Base-by-base conservation (phyloP, 306 rosid species). In the Cercis canadensis region DNA sequence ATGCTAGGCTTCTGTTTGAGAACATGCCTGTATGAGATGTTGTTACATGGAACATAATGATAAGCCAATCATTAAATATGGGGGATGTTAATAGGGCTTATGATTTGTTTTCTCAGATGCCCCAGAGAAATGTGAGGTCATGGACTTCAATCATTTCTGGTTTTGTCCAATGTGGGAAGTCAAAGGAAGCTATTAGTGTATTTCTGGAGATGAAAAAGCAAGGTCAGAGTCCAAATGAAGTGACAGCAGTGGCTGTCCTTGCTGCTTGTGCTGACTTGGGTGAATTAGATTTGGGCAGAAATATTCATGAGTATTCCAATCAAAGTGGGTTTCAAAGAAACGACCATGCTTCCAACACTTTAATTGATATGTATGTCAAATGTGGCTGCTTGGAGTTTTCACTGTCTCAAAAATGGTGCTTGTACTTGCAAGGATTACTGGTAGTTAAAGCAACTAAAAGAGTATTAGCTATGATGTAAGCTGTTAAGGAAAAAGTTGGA, bases 81-180 rank as follows among this genome's bases (percentile, higher is more conserved):
- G 74, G 46, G 12, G 73, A 74, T 40, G 10, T 68, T n/a, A 52
- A 70, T 46, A 79, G 60, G 21, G 89, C 92, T 4, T 82, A 67
- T 77, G 85, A 51, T 5, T 19, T 84, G 24, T 87, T 87, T 76
- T 78, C 33, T 11, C 29, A 43, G 74, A 84, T 81, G 78, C 80
- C 82, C 0, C 41, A 57, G 34, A 84, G 75, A 57, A 87, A 59
- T 68, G 75, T 84, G 62, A 84, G 92, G 83, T 87, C 87, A 12
- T 87, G 92, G 92, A 87, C 89, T 13, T 74, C 83, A n/a, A 81
- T 79, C 82, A 81, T 81, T 71, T 59, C 75, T 8, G 92, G 92
- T 15, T 80, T 57, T 50, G 87, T 75, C 18, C 87, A 78, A 37
- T 78, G 80, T 43, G 88, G 89, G 53, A 82, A 61, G 76, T 81